phyloP scores from a whole-genome alignment of 441 rosid genomes.

The Bocquillonia castaneifolia region DNA sequence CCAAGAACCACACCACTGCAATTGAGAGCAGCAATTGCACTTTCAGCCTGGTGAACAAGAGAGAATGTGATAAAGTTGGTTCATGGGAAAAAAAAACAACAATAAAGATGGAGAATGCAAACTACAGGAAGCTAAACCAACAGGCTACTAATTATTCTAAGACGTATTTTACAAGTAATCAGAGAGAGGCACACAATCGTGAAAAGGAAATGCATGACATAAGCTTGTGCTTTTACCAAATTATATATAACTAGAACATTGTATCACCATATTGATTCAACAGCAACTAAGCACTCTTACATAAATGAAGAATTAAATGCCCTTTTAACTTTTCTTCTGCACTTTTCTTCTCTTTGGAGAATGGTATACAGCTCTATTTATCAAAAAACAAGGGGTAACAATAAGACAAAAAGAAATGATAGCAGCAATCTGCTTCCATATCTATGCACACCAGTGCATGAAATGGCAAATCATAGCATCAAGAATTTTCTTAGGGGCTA shows the following conservation, averaged over 20 bases:
- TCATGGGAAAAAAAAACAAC: not conserved
- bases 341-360: too few species aligned
- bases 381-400: too few species aligned
- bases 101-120: not conserved
- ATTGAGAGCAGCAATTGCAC: conserved; percentile 83
- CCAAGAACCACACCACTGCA: conserved; percentile 86
- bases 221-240: too few species aligned
- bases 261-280: too few species aligned
- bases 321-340: too few species aligned
- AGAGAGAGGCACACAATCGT: not conserved
- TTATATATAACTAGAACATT: too few species aligned
- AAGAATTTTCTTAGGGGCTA: not conserved
- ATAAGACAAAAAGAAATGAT: not conserved
- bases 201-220: not conserved
- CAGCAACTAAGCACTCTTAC: too few species aligned
- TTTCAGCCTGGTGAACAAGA: conserved; percentile 60
- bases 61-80: not conserved
- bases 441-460: not conserved
- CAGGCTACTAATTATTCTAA: not conserved
- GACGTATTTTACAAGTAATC: not conserved
- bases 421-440: not conserved
- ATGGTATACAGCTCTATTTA: too few species aligned
- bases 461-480: too few species aligned
- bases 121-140: not conserved
- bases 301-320: too few species aligned